Conservation (phyloP, 148 eudicot genomes). For the Rhododendron mucronatum region DNA sequence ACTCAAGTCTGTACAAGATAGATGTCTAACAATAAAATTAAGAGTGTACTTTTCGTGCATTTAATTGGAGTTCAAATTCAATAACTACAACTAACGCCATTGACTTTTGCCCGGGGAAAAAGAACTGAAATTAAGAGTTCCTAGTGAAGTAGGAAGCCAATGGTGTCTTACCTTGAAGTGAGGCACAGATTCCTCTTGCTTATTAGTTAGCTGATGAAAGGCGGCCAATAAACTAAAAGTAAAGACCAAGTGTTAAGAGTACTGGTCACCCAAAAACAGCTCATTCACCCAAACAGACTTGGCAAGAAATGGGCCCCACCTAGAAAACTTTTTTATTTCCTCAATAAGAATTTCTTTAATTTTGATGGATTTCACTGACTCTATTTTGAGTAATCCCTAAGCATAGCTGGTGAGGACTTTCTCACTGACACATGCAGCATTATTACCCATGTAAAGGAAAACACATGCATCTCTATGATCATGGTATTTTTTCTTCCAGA, state of each 20-base stretch:
- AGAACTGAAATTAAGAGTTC: not conserved
- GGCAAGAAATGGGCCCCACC: slow-evolving; percentile 13
- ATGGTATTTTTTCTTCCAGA: not conserved
- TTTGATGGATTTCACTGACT: slow-evolving; percentile 1
- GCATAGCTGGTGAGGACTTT: slow-evolving; percentile 17
- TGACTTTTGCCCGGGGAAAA: no score
- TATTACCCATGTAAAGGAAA: slow-evolving; percentile 4
- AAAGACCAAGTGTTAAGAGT: not conserved
- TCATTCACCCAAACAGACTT: no score
- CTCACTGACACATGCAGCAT: slow-evolving; percentile 8
- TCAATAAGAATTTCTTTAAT: not conserved
- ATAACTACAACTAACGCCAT: no score
- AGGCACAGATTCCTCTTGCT: not conserved
- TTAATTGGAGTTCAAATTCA: no score
- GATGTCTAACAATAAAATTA: no score
- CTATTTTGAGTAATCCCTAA: slow-evolving; percentile 10
- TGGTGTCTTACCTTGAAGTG: not conserved
- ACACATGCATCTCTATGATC: slow-evolving; percentile 11
- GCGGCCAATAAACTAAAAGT: not conserved
- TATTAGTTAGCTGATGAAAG: not conserved
- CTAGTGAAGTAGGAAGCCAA: not conserved
- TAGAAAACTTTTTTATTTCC: not conserved
- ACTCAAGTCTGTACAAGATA: no score
- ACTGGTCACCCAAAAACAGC: not conserved
- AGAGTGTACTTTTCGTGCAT: no score